phyloP scores from a whole-genome alignment of 345 rosid species.

The Psidium guajava region DNA sequence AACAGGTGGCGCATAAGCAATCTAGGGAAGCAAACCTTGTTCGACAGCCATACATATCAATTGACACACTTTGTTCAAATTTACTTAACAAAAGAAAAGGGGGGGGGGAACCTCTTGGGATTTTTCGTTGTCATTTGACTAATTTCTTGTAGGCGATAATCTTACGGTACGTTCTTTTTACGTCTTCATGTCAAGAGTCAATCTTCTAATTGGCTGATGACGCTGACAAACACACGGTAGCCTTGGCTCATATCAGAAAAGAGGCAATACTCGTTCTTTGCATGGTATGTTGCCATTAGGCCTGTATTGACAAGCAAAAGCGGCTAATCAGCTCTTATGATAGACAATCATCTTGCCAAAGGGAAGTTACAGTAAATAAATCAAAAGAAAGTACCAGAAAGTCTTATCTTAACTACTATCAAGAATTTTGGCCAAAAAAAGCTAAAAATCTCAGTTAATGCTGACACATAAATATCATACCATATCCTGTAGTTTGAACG shows the following conservation, averaged over 20 bases:
- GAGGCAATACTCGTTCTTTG: constrained; percentile 92
- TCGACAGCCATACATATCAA: background rate
- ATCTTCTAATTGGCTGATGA: constrained; percentile 73
- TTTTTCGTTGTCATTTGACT: background rate
- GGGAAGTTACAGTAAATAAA: background rate
- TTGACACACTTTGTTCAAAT: background rate
- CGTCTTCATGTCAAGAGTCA: background rate
- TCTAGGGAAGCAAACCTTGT: background rate
- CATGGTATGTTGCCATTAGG: constrained; percentile 92
- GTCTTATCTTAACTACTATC: background rate
- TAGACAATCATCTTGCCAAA: background rate
- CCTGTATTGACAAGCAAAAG: constrained; percentile 31
- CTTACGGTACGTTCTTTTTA: background rate
- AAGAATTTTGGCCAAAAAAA: background rate
- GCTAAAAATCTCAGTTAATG: background rate
- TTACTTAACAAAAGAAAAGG: background rate
- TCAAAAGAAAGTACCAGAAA: background rate
- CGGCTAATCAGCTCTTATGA: background rate
- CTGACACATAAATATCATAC: constrained; percentile 14
- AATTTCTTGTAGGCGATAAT: background rate
- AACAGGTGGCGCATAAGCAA: background rate
- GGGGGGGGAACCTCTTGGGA: background rate
- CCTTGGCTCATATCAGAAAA: constrained; percentile 93
- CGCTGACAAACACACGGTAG: constrained; percentile 51
- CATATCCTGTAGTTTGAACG: constrained; percentile 90